Percentiles rank a stretch among this genome's conserved stretches.
Evolutionary conservation across 1,284 basidiomycete species (phyloP).

Genomic region (Sporisorium sorghi): DNA sequence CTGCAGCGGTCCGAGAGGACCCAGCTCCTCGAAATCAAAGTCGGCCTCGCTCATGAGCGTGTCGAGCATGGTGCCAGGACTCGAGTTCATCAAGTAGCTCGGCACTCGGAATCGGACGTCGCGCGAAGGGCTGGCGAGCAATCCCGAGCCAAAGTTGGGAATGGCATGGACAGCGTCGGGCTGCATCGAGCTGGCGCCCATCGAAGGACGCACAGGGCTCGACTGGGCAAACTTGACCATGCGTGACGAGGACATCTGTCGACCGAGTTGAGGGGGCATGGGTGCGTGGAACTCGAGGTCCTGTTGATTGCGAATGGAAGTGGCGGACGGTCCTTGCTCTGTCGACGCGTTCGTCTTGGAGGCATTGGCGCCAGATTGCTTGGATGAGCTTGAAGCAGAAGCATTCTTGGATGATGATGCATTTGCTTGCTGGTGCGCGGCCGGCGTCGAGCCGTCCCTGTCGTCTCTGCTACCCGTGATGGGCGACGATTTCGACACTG

Average conservation of each 20-base stretch:
- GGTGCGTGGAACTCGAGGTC: constrained; percentile 22
- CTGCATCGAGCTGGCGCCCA: constrained; percentile 39
- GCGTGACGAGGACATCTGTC: constrained; percentile 15
- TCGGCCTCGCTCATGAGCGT: constrained; percentile 62
- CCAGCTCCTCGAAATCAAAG: constrained; percentile 58
- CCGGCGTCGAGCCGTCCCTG: constrained; percentile 8
- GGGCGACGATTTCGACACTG: constrained; percentile 17
- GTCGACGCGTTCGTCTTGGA: background rate
- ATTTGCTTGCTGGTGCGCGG: background rate
- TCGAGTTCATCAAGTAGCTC: constrained; percentile 61
- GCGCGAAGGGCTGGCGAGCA: constrained; percentile 42
- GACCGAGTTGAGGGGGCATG: constrained; percentile 15
- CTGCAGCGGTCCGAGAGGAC: constrained; percentile 33
- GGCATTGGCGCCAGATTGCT: constrained; percentile 12
- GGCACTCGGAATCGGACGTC: constrained; percentile 57
- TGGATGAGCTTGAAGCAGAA: background rate
- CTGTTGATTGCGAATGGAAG: constrained; percentile 4
- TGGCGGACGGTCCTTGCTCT: background rate
- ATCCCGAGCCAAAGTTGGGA: constrained; percentile 14
- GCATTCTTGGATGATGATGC: constrained; percentile 1
- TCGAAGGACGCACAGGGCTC: constrained; percentile 47
- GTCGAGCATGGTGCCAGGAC: constrained; percentile 63
- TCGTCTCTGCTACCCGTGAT: constrained; percentile 8
- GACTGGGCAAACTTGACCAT: constrained; percentile 52
- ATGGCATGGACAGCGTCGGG: constrained; percentile 26